Evolutionary conservation across 148 eudicot species (phyloP), one percentile per base, ranked within the genome.

Genomic region (Rhododendron mucronatum): DNA sequence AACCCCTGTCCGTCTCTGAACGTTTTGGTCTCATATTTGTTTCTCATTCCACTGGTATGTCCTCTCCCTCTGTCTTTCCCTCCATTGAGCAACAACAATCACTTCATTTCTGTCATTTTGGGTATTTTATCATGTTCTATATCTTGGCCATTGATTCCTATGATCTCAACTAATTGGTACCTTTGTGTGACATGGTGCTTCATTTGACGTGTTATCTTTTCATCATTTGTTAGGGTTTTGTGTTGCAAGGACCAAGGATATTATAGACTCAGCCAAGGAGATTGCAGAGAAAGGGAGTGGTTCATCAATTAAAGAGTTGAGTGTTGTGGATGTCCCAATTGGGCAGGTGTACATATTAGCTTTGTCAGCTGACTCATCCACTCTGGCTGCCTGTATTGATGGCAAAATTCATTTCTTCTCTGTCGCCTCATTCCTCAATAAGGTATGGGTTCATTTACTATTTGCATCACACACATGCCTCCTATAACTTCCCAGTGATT

Each of bases 291-390:
- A 85, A 78, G 88, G 87, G 83, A 83, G 84, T 75, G 92, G 87
- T 57, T 41, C 81, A n/a, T 93, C 94, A 65, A 78, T 95, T 37
- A 90, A 90, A 82, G 95, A 92, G 69, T 75, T 89, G 87, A 90
- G 98, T 89, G 61, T 97, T 61, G 89, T 92, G 63, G 93, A 97
- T 85, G 92, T 95, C 69, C 82, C 84, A 5, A 81, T 94, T 88
- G 99, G 96, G 57, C 93, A 92, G 91, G 98, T 94, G 89, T 85
- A 91, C 12, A 91, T 93, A 85, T 87, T 97, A 89, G 90, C 93
- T 63, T 89, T 97, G 47, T 95, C 98, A 3, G 84, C 90, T 11
- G 98, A 93, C 88, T 92, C 93, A 5, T 90, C 96, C 11, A 84
- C 82, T 51, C 92, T 95, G 77, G 96, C 96, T 28, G 95, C 91